Evolutionary conservation across 768 basidiomycete genomes (phyloP).

Genomic region (Pisolithus microcarpus): DNA sequence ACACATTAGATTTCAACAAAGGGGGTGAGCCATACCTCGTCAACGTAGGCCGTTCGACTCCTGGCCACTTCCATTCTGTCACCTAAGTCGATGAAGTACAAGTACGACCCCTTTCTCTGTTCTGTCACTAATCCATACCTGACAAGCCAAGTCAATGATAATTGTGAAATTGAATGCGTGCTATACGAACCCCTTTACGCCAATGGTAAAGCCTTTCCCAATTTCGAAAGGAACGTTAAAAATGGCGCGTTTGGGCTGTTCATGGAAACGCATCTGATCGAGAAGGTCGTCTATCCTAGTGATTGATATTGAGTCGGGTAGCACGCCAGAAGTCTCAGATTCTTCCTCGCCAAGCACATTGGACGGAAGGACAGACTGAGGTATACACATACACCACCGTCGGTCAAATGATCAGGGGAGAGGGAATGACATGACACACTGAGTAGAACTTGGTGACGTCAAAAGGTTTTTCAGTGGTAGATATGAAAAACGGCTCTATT

Average conservation of each 20-base stretch:
- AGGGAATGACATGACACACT: conserved; percentile 34
- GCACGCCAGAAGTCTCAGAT: conserved; percentile 43
- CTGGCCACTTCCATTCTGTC: conserved; percentile 72
- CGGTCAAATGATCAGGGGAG: conserved; percentile 1
- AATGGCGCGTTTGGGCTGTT: conserved; percentile 74
- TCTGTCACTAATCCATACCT: conserved; percentile 88
- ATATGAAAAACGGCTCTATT: conserved; percentile 88
- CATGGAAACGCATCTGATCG: conserved; percentile 72
- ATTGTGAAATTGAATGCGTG: background rate
- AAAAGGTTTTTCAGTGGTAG: conserved; percentile 57
- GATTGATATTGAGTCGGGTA: conserved; percentile 68
- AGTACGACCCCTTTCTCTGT: conserved; percentile 77
- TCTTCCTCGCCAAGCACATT: conserved; percentile 43
- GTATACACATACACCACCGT: background rate
- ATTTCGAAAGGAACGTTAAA: conserved; percentile 81
- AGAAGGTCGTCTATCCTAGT: conserved; percentile 73
- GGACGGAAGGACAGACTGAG: conserved; percentile 53
- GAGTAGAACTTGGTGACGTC: conserved; percentile 72
- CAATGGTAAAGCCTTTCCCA: conserved; percentile 65
- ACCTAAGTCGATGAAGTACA: conserved; percentile 76
- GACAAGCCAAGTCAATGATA: conserved; percentile 3
- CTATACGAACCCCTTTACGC: conserved; percentile 66
- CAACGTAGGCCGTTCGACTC: conserved; percentile 64
- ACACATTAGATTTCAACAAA: background rate
- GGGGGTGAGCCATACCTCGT: conserved; percentile 41